Evolutionary conservation across 495 filamentous ascomycete species (phyloP), one percentile per base, ranked within the genome.

Genomic region (Hyaloscypha hepaticicola): DNA sequence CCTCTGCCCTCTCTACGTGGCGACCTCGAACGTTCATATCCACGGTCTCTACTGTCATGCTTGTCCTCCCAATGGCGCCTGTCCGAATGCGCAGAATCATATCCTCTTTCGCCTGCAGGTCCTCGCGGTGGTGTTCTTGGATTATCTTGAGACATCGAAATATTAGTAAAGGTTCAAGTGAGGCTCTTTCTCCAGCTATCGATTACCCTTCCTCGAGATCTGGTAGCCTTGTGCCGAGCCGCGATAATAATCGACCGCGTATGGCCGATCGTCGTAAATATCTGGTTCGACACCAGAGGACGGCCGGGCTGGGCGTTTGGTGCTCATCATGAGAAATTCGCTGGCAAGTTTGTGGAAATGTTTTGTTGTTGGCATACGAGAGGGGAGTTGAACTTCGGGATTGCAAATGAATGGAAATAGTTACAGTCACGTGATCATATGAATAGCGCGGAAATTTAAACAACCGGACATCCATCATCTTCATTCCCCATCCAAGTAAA

Each of bases 61-160:
- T 19, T 67, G 24, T 56, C 66, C 38, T 66, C 62, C 48, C 48
- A 33, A n/a, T 58, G 45, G 24, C 60, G 48, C 38, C 53, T 38
- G 3, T 71, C 62, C 66, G 28, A 58, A 63, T 64, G 66, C 77
- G 75, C 61, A 67, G 69, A 53, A 72, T 72, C 67, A 71, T 79
- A 65, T 74, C 76, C 59, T 70, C 69, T 62, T 66, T 81, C 75
- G 63, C 73, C 69, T 1, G 74, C 71, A n/a, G 77, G 76, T 27
- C 73, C 75, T 70, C 74, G 74, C 50, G 75, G 77, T 66, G 78
- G 75, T 28, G 77, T 75, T 66, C 66, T 77, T 65, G 74, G 61
- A 65, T 55, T 71, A 70, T 78, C 81, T 82, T 78, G 9, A 67
- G 66, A 70, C 45, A 69, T 60, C 21, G 25, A 70, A n/a, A 58